phyloP scores from a whole-genome alignment of 108 stramenopile species.

The Bacterosira constricta region DNA sequence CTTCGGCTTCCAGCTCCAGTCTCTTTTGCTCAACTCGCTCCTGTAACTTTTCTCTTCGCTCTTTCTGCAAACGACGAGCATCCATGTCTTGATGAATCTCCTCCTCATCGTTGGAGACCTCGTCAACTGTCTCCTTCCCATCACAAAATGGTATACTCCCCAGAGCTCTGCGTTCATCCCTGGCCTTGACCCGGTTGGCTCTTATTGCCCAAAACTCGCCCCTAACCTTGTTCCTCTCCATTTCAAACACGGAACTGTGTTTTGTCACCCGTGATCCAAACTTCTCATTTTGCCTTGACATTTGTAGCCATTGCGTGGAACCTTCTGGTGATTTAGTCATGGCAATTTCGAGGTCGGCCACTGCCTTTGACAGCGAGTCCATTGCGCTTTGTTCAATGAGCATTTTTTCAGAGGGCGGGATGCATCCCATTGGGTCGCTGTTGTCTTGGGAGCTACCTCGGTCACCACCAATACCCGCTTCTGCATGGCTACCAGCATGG shows the following conservation, averaged over 20 bases:
- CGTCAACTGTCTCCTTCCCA: background rate
- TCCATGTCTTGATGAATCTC: background rate
- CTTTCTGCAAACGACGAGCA: background rate
- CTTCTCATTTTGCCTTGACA: background rate
- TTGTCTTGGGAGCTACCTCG: background rate
- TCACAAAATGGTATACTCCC: constrained; percentile 12
- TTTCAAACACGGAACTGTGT: background rate
- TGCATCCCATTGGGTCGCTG: background rate
- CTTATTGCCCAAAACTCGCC: background rate
- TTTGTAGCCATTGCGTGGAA: background rate
- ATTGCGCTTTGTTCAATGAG: background rate
- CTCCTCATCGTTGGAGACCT: background rate
- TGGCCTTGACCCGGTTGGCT: background rate
- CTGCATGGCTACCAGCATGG: background rate
- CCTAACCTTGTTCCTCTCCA: background rate
- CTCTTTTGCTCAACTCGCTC: background rate
- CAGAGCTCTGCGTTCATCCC: background rate
- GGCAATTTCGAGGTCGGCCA: background rate
- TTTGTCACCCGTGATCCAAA: background rate
- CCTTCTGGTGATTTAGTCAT: background rate
- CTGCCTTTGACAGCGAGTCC: background rate
- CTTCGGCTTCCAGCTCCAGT: background rate
- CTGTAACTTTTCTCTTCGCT: background rate
- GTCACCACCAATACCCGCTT: constrained; percentile 4
- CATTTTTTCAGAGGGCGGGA: background rate